Percentiles rank a stretch among this genome's conserved stretches.
Evolutionary conservation across 306 rosid genomes (phyloP).

Genomic region (Quercus variabilis): DNA sequence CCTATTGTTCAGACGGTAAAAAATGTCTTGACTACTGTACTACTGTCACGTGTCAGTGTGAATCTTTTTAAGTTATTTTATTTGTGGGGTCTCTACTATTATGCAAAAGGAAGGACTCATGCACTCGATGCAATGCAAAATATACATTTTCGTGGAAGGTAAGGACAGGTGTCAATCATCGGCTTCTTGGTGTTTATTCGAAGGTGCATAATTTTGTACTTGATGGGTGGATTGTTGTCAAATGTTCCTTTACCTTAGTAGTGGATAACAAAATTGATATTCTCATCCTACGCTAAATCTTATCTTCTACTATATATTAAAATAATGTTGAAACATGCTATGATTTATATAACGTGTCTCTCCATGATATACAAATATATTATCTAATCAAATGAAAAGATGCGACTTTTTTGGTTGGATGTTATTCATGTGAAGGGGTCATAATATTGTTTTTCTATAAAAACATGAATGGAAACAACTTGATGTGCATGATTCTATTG

Average conservation of each 20-base stretch:
- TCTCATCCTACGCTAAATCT: not conserved
- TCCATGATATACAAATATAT: not conserved
- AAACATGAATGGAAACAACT: not conserved
- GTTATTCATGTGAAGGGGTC: not conserved
- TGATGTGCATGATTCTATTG: not conserved
- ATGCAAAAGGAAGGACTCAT: too few relatives aligned
- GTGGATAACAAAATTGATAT: not conserved
- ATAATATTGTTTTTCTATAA: not conserved
- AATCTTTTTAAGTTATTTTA: not conserved
- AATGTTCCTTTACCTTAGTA: not conserved
- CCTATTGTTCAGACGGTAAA: not conserved
- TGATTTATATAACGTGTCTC: too few relatives aligned
- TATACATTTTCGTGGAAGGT: too few relatives aligned
- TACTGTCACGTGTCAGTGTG: constrained; percentile 26
- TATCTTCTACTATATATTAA: not conserved
- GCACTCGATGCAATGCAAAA: too few relatives aligned
- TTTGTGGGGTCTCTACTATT: too few relatives aligned
- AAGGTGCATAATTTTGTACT: not conserved
- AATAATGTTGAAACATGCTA: too few relatives aligned
- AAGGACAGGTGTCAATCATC: not conserved
- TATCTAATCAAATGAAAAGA: not conserved
- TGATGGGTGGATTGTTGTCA: too few relatives aligned
- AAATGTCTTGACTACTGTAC: not conserved
- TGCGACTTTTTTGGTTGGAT: not conserved
- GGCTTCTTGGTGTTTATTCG: not conserved